Base-by-base conservation (phyloP, 1,139 yeast genomes). In the Spathaspora sp. region DNA sequence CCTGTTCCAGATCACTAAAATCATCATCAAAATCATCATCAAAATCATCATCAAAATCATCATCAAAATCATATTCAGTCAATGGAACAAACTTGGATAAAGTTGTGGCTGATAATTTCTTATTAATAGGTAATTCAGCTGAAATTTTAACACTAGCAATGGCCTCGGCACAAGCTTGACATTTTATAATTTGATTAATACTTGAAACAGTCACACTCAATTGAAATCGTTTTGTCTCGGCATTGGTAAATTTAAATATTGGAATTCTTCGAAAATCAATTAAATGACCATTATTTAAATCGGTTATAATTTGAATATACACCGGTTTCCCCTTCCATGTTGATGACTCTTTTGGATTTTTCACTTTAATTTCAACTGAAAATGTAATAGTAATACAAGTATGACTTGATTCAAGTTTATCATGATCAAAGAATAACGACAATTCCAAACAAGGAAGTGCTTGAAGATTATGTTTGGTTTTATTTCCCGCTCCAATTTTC, bases 211-310 rank as follows among this genome's bases (percentile, higher is more conserved):
- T 46, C 2, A 61, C 47, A 1, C 49, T 48, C 2, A 73, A 39
- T 5, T 46, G 54, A 46, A 68, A 69, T 2, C 61, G 48, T 43
- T 61, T 65, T 8, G 43, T 5, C 9, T 41, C 44, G 0, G 57
- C 51, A 1, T 60, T 56, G 3, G 45, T 48, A 2, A 71, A 47
- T 39, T 65, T 69, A 2, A 56, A 55, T 2, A 68, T 39, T 2
- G 63, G 57, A 1, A 72, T 57, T 49, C 73, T 63, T 46, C 77
- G 60, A 47, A 71, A 76, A 51, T 73, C 78, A 9, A 72, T 43
- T 7, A 75, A 48, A 3, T 47, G 53, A 0, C 73, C 73, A 7
- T 61, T 51, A 2, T 57, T 47, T 8, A 39, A 24, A 41, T 47
- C 50, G 9, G 50, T 46, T 9, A 50, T 31, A 18, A 46, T n/a